Conservation (phyloP, 108 stramenopile species). For the Conticribra weissflogii region DNA sequence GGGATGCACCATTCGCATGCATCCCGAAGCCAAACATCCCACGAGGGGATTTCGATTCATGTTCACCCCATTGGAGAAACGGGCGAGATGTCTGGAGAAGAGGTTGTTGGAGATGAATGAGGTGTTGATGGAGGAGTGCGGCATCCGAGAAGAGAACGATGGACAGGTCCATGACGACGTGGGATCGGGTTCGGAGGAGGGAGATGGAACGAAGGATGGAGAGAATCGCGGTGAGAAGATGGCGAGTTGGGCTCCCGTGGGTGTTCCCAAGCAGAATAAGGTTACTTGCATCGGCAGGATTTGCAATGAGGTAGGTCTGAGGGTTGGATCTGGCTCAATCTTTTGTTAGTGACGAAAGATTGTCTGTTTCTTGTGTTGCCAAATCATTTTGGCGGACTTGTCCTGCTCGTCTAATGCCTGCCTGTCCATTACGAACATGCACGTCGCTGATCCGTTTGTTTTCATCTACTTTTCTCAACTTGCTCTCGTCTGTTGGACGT, state of each 20-base stretch:
- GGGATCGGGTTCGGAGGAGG: conserved; percentile 28
- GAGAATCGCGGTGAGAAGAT: neutral
- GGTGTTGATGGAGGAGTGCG: conserved; percentile 53
- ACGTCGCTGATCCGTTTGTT: too few species aligned
- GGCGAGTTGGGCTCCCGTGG: conserved; percentile 79
- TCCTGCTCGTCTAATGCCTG: too few species aligned
- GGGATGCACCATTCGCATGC: conserved; percentile 5
- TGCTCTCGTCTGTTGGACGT: too few species aligned
- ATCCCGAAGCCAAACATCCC: conserved; percentile 32
- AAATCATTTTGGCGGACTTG: too few species aligned
- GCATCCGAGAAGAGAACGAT: conserved; percentile 56
- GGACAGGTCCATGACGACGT: conserved; percentile 27
- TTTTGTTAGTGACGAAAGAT: neutral
- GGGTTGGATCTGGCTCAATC: neutral
- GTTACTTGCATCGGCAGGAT: conserved; percentile 91
- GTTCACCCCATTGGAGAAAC: conserved; percentile 90
- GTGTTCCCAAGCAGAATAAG: conserved; percentile 85
- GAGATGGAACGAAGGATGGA: neutral
- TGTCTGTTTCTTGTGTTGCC: neutral
- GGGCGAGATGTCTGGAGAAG: conserved; percentile 78
- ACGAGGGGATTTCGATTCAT: conserved; percentile 82
- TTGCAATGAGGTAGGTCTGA: conserved; percentile 82
- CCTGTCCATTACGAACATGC: too few species aligned
- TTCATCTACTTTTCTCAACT: too few species aligned
- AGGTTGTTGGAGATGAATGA: conserved; percentile 63